These are phyloP conservation scores for Blastocystis sp. DNA, from an alignment of 352 stramenopile genomes.

Conservation along the genomic window DNA sequence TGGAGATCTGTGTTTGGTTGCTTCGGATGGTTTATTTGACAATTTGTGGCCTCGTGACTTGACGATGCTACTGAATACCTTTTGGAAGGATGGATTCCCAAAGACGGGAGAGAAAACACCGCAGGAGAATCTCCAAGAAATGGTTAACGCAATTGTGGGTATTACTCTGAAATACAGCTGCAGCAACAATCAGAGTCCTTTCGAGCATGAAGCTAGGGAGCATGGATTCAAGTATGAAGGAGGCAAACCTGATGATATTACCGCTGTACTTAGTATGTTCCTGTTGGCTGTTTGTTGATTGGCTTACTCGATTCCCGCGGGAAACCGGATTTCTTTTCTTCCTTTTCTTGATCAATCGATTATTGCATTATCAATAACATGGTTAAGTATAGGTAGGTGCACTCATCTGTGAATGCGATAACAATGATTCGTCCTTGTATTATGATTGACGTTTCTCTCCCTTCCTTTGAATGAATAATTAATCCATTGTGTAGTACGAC, in stretches of 20 bases:
- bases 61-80: not conserved
- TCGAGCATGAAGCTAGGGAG: not conserved
- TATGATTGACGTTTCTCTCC: no score
- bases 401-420: no score
- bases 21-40: slow-evolving; percentile 5
- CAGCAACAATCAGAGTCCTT: not conserved
- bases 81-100: slow-evolving; percentile 10
- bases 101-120: not conserved
- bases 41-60: slow-evolving; percentile 1
- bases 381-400: no score
- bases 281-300: not conserved
- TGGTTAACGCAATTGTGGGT: slow-evolving; percentile 20
- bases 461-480: not conserved
- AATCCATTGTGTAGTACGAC: slow-evolving; percentile 25
- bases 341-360: not conserved
- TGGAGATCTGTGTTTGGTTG: not conserved
- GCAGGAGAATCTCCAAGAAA: not conserved
- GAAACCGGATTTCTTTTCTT: not conserved
- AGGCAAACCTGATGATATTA: slow-evolving; percentile 21
- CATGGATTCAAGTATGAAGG: slow-evolving; percentile 1
- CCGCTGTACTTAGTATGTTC: not conserved
- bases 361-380: not conserved
- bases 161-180: slow-evolving; percentile 1
- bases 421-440: no score
- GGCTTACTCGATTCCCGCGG: no score